These are phyloP conservation scores for Coprinopsis sp. DNA, from an alignment of 768 basidiomycete species.

Conservation along the genomic window DNA sequence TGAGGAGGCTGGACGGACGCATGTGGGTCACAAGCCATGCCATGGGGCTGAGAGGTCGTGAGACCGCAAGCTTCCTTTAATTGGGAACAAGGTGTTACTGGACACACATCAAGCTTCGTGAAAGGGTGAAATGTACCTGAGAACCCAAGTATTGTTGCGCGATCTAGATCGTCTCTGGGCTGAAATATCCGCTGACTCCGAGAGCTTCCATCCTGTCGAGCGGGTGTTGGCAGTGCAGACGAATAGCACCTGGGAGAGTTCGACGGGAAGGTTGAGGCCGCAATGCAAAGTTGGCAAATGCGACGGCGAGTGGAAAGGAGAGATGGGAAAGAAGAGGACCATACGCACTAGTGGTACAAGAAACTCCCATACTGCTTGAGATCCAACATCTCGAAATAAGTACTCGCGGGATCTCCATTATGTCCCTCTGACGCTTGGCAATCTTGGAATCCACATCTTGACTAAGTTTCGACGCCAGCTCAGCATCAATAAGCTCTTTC, in stretches of 20 bases:
- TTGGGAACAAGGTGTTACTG: constrained; percentile 45
- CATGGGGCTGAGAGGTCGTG: constrained; percentile 72
- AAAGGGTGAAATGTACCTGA: constrained; percentile 34
- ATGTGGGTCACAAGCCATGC: too few species aligned
- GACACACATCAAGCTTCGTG: background rate
- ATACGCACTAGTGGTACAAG: constrained; percentile 86
- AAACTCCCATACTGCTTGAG: constrained; percentile 94
- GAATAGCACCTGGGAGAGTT: constrained; percentile 92
- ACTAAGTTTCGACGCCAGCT: constrained; percentile 88
- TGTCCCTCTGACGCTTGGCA: constrained; percentile 88
- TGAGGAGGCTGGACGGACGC: too few species aligned
- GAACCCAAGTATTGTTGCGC: constrained; percentile 86
- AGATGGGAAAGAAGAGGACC: too few species aligned
- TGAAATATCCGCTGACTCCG: constrained; percentile 91
- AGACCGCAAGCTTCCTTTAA: constrained; percentile 89
- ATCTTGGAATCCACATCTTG: constrained; percentile 96
- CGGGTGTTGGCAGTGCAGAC: constrained; percentile 96
- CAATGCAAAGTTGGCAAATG: background rate
- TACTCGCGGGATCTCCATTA: constrained; percentile 91
- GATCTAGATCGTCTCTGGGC: constrained; percentile 87
- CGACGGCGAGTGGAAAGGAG: background rate
- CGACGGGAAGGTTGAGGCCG: constrained; percentile 95
- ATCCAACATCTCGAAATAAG: constrained; percentile 88
- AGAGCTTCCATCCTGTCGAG: constrained; percentile 96
- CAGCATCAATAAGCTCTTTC: constrained; percentile 96